phyloP scores from a whole-genome alignment of 805 yeast species.

The Kregervanrija fluxuum region DNA sequence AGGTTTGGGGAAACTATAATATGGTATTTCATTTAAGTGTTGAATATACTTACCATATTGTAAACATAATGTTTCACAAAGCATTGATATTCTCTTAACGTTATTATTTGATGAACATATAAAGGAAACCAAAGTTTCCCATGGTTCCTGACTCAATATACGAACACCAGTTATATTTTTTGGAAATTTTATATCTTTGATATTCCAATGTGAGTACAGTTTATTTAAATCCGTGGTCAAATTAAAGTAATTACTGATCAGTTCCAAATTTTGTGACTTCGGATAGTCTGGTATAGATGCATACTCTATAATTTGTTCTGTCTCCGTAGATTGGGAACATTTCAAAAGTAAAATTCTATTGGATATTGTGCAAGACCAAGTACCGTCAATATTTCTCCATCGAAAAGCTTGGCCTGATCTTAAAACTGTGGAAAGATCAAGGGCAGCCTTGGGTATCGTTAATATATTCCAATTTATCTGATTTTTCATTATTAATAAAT shows the following conservation, averaged over 20 bases:
- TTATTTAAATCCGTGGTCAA: conserved; percentile 45
- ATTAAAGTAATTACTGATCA: conserved; percentile 65
- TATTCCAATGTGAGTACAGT: conserved; percentile 57
- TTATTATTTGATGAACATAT: conserved; percentile 96
- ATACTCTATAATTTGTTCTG: conserved; percentile 42
- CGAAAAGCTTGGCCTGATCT: conserved; percentile 82
- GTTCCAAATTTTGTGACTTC: conserved; percentile 29
- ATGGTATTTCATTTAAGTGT: conserved; percentile 43
- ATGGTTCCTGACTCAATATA: conserved; percentile 88
- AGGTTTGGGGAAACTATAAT: conserved; percentile 73
- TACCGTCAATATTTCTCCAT: conserved; percentile 58
- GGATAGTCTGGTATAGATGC: conserved; percentile 30
- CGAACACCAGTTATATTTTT: conserved; percentile 41
- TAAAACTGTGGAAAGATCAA: conserved; percentile 56
- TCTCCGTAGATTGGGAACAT: conserved; percentile 25
- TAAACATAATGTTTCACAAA: conserved; percentile 75
- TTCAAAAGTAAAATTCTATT: conserved; percentile 57
- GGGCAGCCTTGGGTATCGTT: conserved; percentile 33
- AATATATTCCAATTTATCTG: conserved; percentile 22
- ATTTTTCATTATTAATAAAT: too few species aligned
- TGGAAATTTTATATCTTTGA: conserved; percentile 43
- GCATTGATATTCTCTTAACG: conserved; percentile 83
- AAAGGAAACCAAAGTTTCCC: conserved; percentile 89
- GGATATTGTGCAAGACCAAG: conserved; percentile 59
- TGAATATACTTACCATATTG: conserved; percentile 62